Base-by-base conservation (phyloP, 2,329 filamentous ascomycete species). In the Pseudogymnoascus verrucosus region DNA sequence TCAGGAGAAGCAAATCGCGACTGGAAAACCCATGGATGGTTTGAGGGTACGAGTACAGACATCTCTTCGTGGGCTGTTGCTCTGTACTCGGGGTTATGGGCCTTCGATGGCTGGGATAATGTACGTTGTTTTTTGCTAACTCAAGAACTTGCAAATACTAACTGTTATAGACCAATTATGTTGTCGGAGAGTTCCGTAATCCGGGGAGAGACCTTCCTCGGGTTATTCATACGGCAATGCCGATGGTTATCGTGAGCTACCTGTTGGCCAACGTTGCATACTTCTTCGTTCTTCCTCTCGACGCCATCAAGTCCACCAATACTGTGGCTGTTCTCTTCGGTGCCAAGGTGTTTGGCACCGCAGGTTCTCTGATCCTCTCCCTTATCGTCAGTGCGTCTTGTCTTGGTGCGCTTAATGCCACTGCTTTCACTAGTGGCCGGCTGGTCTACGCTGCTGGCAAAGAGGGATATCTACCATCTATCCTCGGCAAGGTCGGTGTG, bases 31-130 rank as follows among this genome's bases (percentile, higher is more conserved):
- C 85, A 86, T 47, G 84, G 86, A 54, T 61, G 59, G 59, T 98
- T 98, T 72, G 88, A 91, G 63, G 88, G 89, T 64, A 97, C 93
- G 4, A 91, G 84, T 67, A 85, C 81, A 12, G 89, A 93, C 73
- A 82, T 89, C 61, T 96, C 89, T 57, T 88, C 87, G 68, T 98
- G 93, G 90, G 95, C 95, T 2, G 89, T 99, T 57, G 95, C 95
- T 0, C 78, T 99, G 57, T 99, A 99, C 74, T 93, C 92, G 14
- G 95, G 95, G 7, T 82, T 99, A 4, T 99, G 95, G 95, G 95
- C 95, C 0, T 99, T 95, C 76, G 95, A 99, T 74, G 95, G 95
- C 31, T 99, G 95, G 95, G 95, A 99, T 74, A 99, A 99, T 75
- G 91, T 95, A 78, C 78, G 89, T 80, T 36, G 60, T n/a, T 8